Evolutionary conservation across 2,329 filamentous ascomycete species (phyloP).

Genomic region (Thelonectria rubi): DNA sequence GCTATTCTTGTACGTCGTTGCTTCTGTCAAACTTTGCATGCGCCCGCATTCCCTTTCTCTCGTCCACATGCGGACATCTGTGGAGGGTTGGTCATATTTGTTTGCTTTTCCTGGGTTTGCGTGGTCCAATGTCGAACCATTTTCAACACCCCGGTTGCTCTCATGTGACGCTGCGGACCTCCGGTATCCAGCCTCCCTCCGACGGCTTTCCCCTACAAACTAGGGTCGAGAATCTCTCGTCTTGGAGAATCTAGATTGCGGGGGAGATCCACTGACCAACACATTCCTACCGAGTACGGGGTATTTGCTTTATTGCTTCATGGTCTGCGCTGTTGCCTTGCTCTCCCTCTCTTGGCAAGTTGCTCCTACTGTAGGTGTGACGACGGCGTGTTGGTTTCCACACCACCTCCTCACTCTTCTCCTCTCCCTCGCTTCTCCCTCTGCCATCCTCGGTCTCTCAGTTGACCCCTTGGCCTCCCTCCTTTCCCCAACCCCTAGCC

Average conservation of each 20-base stretch:
- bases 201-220: background rate
- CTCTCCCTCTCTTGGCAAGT: conserved; percentile 18
- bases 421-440: conserved; percentile 7
- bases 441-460: background rate
- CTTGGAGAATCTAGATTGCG: conserved; percentile 33
- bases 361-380: background rate
- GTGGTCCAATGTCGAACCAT: conserved; percentile 19
- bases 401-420: conserved; percentile 15
- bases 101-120: conserved; percentile 24
- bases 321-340: conserved; percentile 6
- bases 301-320: conserved; percentile 19
- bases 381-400: conserved; percentile 24
- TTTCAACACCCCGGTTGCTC: background rate
- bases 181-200: conserved; percentile 10
- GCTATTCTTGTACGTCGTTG: background rate
- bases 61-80: background rate
- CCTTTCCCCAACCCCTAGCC: conserved; percentile 3
- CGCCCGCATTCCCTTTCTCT: conserved; percentile 7
- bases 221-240: conserved; percentile 5
- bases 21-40: conserved; percentile 16
- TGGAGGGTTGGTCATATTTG: background rate
- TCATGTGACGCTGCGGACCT: conserved; percentile 20
- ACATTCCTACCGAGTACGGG: conserved; percentile 12
- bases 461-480: conserved; percentile 7
- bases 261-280: conserved; percentile 24